phyloP scores from a whole-genome alignment of 345 rosid genomes.

The Sapria himalayana region DNA sequence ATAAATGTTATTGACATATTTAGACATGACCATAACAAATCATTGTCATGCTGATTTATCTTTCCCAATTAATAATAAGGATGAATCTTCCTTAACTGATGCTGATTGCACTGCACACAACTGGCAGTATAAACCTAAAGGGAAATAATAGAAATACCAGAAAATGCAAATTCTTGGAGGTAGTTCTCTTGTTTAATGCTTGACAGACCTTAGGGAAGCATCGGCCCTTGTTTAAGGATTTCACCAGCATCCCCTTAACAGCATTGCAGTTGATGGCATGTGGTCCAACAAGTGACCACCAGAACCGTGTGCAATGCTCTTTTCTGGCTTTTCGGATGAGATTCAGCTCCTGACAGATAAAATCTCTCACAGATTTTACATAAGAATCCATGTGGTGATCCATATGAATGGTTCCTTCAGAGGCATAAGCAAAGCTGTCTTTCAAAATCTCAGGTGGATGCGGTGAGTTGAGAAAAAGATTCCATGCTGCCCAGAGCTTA shows the following conservation, averaged over 20 bases:
- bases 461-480: constrained; percentile 71
- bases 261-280: constrained; percentile 12
- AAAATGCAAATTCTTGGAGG: constrained; percentile 79
- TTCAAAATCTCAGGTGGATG: constrained; percentile 91
- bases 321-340: constrained; percentile 37
- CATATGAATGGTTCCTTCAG: constrained; percentile 66
- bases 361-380: constrained; percentile 34
- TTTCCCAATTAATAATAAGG: too few species aligned
- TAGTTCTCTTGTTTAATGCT: constrained; percentile 41
- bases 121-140: constrained; percentile 37
- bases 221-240: constrained; percentile 10
- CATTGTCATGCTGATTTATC: too few species aligned
- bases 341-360: constrained; percentile 50
- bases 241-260: constrained; percentile 16
- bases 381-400: constrained; percentile 90
- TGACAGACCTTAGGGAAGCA: constrained; percentile 41
- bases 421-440: constrained; percentile 66
- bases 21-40: too few species aligned
- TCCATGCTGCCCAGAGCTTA: constrained; percentile 47
- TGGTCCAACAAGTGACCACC: constrained; percentile 43
- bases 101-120: constrained; percentile 25
- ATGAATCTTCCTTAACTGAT: too few species aligned
- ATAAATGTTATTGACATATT: too few species aligned
- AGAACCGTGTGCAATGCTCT: constrained; percentile 33
- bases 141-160: constrained; percentile 50